A percentile compares a stretch with the other conserved stretches of the same genome.
Evolutionary conservation across 306 rosid species (phyloP).

Genomic region (Prinsepia uniflora): DNA sequence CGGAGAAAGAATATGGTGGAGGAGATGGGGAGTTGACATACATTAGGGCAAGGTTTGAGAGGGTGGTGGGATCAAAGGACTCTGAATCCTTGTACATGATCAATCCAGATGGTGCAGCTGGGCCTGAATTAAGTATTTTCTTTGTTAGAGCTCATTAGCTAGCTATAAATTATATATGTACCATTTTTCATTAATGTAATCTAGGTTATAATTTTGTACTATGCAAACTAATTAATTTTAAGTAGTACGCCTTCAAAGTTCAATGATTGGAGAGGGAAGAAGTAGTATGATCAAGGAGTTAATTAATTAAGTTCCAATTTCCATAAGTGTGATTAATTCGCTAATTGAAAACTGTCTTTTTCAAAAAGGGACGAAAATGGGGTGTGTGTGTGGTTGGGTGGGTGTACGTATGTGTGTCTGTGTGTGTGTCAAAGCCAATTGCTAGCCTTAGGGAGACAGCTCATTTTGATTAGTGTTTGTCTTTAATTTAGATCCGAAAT

Average conservation of each 20-base stretch:
- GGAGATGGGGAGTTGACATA: constrained; percentile 81
- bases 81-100: constrained; percentile 86
- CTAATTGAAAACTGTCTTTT: too few relatives aligned
- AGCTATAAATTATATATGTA: background rate
- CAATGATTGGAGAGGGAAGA: background rate
- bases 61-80: constrained; percentile 86
- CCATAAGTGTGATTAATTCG: too few relatives aligned
- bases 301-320: too few relatives aligned
- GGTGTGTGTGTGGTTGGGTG: too few relatives aligned
- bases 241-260: background rate
- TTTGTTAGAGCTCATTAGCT: constrained; percentile 62
- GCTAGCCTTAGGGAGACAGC: too few relatives aligned
- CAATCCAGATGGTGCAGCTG: constrained; percentile 76
- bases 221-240: constrained; percentile 3
- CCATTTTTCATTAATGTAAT: background rate
- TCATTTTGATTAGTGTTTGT: too few relatives aligned
- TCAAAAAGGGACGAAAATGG: too few relatives aligned
- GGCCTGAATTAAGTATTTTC: constrained; percentile 86
- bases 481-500: too few relatives aligned
- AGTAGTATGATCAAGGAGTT: background rate
- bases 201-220: background rate
- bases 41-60: constrained; percentile 77
- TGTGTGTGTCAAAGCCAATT: too few relatives aligned
- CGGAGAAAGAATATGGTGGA: constrained; percentile 32
- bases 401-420: too few relatives aligned